Percentiles rank a stretch among this genome's conserved stretches.
Evolutionary conservation across 257 asterid genomes (phyloP).

Genomic region (Coffea eugenioides): DNA sequence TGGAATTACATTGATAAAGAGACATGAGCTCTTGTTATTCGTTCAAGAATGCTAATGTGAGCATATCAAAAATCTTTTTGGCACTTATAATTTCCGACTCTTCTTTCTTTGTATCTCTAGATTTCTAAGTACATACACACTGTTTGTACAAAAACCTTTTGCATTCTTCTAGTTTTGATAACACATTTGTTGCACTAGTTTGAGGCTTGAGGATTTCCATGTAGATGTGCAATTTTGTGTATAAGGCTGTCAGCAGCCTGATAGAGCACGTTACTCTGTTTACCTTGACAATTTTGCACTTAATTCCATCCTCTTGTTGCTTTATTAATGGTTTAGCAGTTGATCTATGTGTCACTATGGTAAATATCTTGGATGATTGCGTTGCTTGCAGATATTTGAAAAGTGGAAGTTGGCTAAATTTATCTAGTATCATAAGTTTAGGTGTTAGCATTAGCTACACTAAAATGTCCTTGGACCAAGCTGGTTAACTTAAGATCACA

Average conservation of each 20-base stretch:
- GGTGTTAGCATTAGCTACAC: not conserved
- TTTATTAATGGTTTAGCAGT: not conserved
- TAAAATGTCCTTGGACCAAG: not conserved
- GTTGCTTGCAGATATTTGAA: not conserved
- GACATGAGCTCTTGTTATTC: not conserved
- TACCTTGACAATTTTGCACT: not conserved
- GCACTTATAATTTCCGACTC: not conserved
- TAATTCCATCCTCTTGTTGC: not conserved
- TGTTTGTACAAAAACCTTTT: not conserved
- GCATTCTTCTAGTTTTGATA: not conserved
- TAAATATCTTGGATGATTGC: not conserved
- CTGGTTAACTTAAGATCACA: slow-evolving; percentile 1
- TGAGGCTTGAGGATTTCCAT: not conserved
- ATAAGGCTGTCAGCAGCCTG: not conserved
- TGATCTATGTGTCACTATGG: not conserved
- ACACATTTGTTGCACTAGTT: not conserved
- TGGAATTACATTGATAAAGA: not conserved
- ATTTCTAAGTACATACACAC: not conserved
- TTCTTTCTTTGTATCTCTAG: not conserved
- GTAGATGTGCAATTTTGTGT: not conserved
- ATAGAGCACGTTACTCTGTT: not conserved
- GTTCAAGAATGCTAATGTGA: not conserved
- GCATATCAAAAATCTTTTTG: not conserved
- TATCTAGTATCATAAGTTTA: not conserved
- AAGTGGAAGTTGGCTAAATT: not conserved